Evolutionary conservation across 2,329 filamentous ascomycete genomes (phyloP), one percentile per base, ranked within the genome.

Genomic region (Grosmannia huntii): DNA sequence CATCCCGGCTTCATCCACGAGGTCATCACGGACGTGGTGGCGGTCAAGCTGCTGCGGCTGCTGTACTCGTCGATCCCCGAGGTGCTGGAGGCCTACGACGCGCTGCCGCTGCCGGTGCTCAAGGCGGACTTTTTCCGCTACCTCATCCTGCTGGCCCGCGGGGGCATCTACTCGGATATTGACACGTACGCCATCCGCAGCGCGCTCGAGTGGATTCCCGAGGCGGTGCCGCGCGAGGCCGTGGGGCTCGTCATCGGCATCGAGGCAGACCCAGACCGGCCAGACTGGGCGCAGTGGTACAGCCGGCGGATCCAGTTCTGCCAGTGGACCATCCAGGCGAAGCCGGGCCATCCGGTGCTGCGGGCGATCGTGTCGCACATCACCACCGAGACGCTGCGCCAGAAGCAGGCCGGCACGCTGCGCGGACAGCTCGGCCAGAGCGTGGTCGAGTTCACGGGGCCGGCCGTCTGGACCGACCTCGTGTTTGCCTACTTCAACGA

Each of bases 311-410:
- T 99, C 61, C 94, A 97, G 70, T 97, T 99, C 72, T 99, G 94
- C 73, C 94, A 99, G 71, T 99, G 94, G 94, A 99, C 94, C 1
- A 96, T 99, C 62, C 92, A 97, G 72, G 77, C 88, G 59, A 99
- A 99, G 72, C 87, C 92, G 0, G 94, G 94, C 12, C 94, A 99
- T 69, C 94, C 94, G 0, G 84, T 96, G 14, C 79, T 99, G 60
- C 84, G 91, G 62, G 89, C 96, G 61, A 82, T 96, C 61, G 90
- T 99, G 36, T 79, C 87, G 16, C 86, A 85, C 64, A 91, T 99
- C 67, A 96, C 92, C 0, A 80, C 89, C 63, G 83, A 91, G 69
- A 88, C 91, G 0, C 76, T 97, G 55, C 76, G 79, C 60, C 81
- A 86, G 72, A 90, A 95, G 76, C 76, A 76, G 57, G 71, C 75